Conservation (phyloP, 2,329 filamentous ascomycete species). For the Xylariaceae sp. region DNA sequence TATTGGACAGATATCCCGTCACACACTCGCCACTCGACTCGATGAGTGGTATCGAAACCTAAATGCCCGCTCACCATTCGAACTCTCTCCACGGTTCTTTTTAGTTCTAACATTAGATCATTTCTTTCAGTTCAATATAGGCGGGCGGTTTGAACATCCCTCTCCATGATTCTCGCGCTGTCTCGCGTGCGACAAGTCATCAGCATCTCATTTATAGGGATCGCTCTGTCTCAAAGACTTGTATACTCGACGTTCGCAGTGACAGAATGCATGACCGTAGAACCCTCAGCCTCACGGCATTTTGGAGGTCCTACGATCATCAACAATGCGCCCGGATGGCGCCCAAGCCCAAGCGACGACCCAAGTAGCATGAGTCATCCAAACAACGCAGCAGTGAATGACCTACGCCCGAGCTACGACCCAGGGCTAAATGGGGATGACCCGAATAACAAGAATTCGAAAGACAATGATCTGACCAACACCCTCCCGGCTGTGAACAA, state of each 20-base stretch:
- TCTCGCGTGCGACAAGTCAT: slow-evolving; percentile 1
- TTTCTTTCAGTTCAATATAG: too few relatives aligned
- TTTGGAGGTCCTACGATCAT: not conserved
- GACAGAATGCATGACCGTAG: slow-evolving; percentile 13
- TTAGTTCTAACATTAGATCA: too few relatives aligned
- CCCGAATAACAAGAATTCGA: not conserved
- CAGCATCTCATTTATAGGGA: not conserved
- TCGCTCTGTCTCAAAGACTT: slow-evolving; percentile 10
- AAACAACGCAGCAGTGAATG: not conserved
- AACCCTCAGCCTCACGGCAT: not conserved
- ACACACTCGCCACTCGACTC: too few relatives aligned
- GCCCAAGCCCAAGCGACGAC: not conserved
- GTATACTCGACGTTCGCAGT: slow-evolving; percentile 13
- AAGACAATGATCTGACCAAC: too few relatives aligned
- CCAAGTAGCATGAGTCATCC: not conserved
- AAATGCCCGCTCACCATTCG: too few relatives aligned
- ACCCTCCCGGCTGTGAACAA: too few relatives aligned
- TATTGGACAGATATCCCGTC: too few relatives aligned
- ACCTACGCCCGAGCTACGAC: too few relatives aligned
- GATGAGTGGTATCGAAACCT: too few relatives aligned
- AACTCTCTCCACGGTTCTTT: too few relatives aligned
- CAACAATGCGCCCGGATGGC: not conserved
- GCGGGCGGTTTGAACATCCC: too few relatives aligned
- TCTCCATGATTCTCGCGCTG: slow-evolving; percentile 5
- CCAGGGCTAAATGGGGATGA: not conserved